Evolutionary conservation across 495 filamentous ascomycete species (phyloP).

Genomic region (Talaromyces trachyspermus): DNA sequence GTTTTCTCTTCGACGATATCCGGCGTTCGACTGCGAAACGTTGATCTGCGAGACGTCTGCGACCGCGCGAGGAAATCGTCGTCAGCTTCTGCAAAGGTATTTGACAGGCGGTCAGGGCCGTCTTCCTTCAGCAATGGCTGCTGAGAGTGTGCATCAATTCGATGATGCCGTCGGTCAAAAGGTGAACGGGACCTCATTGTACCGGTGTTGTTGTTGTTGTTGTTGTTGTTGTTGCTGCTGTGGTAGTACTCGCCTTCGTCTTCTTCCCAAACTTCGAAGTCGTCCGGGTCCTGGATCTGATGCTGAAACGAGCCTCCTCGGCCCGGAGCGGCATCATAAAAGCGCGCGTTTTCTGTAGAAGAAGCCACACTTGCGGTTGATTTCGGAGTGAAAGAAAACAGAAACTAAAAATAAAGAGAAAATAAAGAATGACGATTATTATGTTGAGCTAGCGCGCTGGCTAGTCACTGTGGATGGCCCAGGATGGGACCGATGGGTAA

Average conservation of each 20-base stretch:
- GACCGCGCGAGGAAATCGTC: constrained; percentile 32
- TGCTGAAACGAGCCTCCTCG: too few species aligned
- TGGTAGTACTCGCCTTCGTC: too few species aligned
- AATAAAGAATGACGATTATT: too few species aligned
- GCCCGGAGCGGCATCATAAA: too few species aligned
- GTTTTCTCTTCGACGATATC: constrained; percentile 45
- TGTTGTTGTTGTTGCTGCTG: not conserved
- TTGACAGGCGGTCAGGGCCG: constrained; percentile 34
- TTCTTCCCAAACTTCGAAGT: constrained; percentile 1
- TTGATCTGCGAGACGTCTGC: constrained; percentile 43
- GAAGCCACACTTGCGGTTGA: constrained; percentile 9
- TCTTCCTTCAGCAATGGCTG: constrained; percentile 54
- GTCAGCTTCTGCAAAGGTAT: constrained; percentile 22
- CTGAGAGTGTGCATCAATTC: constrained; percentile 43
- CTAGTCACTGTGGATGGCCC: too few species aligned
- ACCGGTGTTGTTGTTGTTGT: constrained; percentile 6
- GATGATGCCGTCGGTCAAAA: constrained; percentile 32
- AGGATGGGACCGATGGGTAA: too few species aligned
- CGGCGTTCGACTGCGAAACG: constrained; percentile 56
- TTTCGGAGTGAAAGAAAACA: too few species aligned
- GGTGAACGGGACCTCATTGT: constrained; percentile 22
- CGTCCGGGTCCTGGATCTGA: constrained; percentile 1
- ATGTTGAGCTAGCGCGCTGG: too few species aligned
- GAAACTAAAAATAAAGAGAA: too few species aligned
- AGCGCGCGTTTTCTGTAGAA: not conserved